Evolutionary conservation across 2,329 filamentous ascomycete genomes (phyloP).

Genomic region (Pseudopithomyces maydicus): DNA sequence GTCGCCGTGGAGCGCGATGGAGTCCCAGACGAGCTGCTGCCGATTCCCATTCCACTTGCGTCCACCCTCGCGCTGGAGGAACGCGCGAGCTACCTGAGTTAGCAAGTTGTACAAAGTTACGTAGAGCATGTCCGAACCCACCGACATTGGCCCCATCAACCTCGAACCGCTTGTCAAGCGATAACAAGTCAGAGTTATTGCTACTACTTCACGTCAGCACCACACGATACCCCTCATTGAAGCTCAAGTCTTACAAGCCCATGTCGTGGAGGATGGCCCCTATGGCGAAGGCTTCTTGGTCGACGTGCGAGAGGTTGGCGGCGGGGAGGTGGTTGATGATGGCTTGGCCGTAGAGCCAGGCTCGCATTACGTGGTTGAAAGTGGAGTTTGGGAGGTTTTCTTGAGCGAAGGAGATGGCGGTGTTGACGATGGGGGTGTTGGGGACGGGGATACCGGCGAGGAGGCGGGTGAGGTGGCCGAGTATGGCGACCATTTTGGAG

Average conservation of each 20-base stretch:
- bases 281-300: constrained; percentile 48
- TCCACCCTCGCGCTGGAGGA: constrained; percentile 16
- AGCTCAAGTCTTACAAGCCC: constrained; percentile 46
- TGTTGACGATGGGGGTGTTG: constrained; percentile 44
- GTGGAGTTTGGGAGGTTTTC: constrained; percentile 32
- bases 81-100: constrained; percentile 47
- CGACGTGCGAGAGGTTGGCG: constrained; percentile 28
- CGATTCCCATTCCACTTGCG: constrained; percentile 47
- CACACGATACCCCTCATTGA: neutral
- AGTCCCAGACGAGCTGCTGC: constrained; percentile 56
- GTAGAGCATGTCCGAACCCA: too few relatives aligned
- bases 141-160: constrained; percentile 50
- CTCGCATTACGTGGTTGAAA: constrained; percentile 49
- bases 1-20: constrained; percentile 54
- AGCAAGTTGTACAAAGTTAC: too few relatives aligned
- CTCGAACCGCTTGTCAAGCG: constrained; percentile 55
- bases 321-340: constrained; percentile 40
- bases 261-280: constrained; percentile 51
- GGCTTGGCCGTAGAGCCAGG: constrained; percentile 44
- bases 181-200: constrained; percentile 34
- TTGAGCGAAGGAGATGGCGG: constrained; percentile 40
- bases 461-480: constrained; percentile 10
- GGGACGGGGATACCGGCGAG: constrained; percentile 43
- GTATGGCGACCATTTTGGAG: constrained; percentile 8
- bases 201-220: neutral